phyloP scores from a whole-genome alignment of 148 eudicot genomes.

The Rhododendron williamsianum region DNA sequence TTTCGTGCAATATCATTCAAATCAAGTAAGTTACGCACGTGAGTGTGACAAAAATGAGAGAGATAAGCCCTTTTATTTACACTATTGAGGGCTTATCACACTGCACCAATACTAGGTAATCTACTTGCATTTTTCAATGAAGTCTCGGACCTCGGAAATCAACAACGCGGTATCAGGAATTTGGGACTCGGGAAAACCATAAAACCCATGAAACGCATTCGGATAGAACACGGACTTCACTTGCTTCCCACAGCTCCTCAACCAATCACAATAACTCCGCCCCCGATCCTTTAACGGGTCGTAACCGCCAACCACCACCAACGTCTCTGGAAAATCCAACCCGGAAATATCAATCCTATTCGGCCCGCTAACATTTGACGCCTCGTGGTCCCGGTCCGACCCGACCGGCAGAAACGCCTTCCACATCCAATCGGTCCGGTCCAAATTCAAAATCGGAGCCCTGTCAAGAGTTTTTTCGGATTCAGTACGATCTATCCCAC shows the following conservation, averaged over 20 bases:
- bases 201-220: constrained; percentile 22
- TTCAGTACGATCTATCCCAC: constrained; percentile 30
- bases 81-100: no score
- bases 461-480: constrained; percentile 19
- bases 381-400: constrained; percentile 27
- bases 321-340: constrained; percentile 29
- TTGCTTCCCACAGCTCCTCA: constrained; percentile 14
- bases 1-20: no score
- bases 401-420: constrained; percentile 27
- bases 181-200: constrained; percentile 17
- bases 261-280: constrained; percentile 17
- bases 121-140: background rate
- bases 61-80: no score
- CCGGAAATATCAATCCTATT: constrained; percentile 25
- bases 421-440: constrained; percentile 31
- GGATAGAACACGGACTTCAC: constrained; percentile 18
- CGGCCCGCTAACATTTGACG: constrained; percentile 25
- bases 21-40: no score
- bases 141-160: background rate
- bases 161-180: background rate
- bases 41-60: no score
- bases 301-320: constrained; percentile 16
- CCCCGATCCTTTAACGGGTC: constrained; percentile 26
- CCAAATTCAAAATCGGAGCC: constrained; percentile 15
- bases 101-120: no score